Percentiles rank a stretch among this genome's conserved stretches.
phyloP scores from a whole-genome alignment of 495 filamentous ascomycete species.

The Annulohypoxylon nitens region DNA sequence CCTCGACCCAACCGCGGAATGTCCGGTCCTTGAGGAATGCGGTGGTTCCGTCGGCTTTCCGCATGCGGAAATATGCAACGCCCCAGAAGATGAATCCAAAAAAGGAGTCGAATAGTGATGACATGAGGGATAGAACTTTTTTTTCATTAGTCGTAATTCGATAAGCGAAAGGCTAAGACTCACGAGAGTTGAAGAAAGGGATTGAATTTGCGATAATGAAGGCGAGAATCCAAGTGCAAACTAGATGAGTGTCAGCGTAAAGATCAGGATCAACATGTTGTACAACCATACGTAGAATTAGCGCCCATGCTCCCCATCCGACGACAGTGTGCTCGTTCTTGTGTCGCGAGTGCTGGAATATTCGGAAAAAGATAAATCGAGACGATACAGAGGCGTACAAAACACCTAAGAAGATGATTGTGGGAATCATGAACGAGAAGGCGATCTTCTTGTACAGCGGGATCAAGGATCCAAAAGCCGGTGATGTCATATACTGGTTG shows the following conservation, averaged over 20 bases:
- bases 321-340: conserved; percentile 82
- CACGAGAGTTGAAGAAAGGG: conserved; percentile 84
- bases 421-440: conserved; percentile 94
- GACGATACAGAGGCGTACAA: conserved; percentile 89
- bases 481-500: conserved; percentile 83
- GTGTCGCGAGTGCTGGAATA: conserved; percentile 82
- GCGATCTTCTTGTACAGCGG: conserved; percentile 81
- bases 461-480: conserved; percentile 85
- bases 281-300: conserved; percentile 67
- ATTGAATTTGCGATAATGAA: conserved; percentile 92
- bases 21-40: conserved; percentile 70
- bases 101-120: conserved; percentile 90
- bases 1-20: conserved; percentile 71
- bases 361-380: conserved; percentile 87
- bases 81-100: conserved; percentile 98
- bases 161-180: conserved; percentile 17
- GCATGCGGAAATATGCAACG: conserved; percentile 86
- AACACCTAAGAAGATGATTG: conserved; percentile 88
- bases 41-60: conserved; percentile 73
- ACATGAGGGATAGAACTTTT: conserved; percentile 83
- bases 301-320: conserved; percentile 83
- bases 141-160: conserved; percentile 21
- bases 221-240: conserved; percentile 79
- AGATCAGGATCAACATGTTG: background rate
- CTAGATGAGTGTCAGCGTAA: conserved; percentile 39